These are phyloP conservation scores for Lumnitzera littorea DNA, from an alignment of 345 rosid genomes.

Conservation along the genomic window DNA sequence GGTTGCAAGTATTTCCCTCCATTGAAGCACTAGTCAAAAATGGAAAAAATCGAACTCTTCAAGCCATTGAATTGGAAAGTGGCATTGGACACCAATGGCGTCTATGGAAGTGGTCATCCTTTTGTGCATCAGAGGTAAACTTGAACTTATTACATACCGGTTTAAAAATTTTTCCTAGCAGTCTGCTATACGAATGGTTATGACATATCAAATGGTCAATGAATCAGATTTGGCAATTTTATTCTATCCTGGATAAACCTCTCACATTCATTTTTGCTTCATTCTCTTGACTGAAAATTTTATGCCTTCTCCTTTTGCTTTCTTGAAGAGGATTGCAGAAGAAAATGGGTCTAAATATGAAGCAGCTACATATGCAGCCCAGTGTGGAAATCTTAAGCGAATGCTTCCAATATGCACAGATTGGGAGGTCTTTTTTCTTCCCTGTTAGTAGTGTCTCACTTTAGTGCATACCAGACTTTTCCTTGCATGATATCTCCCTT, in stretches of 20 bases:
- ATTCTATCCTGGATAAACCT: not conserved
- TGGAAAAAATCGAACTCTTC: conserved; percentile 71
- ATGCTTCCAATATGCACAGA: conserved; percentile 85
- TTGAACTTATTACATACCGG: not conserved
- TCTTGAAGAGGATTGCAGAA: conserved; percentile 79
- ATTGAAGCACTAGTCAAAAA: conserved; percentile 72
- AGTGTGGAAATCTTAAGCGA: conserved; percentile 81
- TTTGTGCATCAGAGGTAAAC: conserved; percentile 86
- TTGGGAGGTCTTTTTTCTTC: conserved; percentile 74
- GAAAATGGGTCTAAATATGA: conserved; percentile 79
- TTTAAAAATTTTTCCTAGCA: too few relatives aligned
- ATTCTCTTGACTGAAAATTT: conserved; percentile 3
- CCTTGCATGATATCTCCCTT: not conserved
- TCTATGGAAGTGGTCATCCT: conserved; percentile 98
- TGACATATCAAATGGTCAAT: too few relatives aligned
- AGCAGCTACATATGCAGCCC: conserved; percentile 81
- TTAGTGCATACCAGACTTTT: too few relatives aligned
- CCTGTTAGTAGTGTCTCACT: too few relatives aligned
- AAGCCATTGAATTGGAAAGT: conserved; percentile 89
- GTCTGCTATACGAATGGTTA: too few relatives aligned
- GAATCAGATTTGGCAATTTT: too few relatives aligned
- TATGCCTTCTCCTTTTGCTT: conserved; percentile 8
- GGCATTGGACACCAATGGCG: conserved; percentile 83
- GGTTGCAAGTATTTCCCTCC: conserved; percentile 76
- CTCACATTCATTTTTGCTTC: not conserved